Percentiles rank a stretch among this genome's conserved stretches.
phyloP scores from a whole-genome alignment of 2,329 filamentous ascomycete genomes.

The Aspergillus transmontanensis region DNA sequence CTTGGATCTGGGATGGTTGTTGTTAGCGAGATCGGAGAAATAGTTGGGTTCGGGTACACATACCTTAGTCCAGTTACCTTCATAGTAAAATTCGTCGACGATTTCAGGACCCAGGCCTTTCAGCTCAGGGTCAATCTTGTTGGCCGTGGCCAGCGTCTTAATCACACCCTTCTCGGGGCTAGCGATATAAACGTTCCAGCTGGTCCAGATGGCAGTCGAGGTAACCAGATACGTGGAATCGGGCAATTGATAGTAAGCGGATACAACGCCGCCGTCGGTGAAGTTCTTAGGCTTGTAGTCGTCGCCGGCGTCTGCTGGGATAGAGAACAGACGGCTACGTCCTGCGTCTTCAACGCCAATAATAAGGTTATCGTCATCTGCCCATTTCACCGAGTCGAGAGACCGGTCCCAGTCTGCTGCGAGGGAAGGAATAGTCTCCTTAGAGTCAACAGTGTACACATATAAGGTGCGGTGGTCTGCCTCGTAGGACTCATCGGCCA shows the following conservation, averaged over 20 bases:
- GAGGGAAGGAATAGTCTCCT: constrained; percentile 40
- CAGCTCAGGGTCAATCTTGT: constrained; percentile 42
- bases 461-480: constrained; percentile 66
- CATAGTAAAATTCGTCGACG: constrained; percentile 40
- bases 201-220: constrained; percentile 38
- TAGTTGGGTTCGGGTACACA: constrained; percentile 1
- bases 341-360: constrained; percentile 74
- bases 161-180: constrained; percentile 29
- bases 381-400: constrained; percentile 54
- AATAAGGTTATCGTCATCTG: constrained; percentile 64
- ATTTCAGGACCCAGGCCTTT: constrained; percentile 37
- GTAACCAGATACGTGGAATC: constrained; percentile 37
- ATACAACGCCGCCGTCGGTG: constrained; percentile 36
- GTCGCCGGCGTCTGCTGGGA: constrained; percentile 36
- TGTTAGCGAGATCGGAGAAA: constrained; percentile 8
- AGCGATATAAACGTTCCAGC: constrained; percentile 37
- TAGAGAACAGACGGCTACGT: constrained; percentile 46
- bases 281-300: constrained; percentile 40
- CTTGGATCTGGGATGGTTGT: constrained; percentile 33
- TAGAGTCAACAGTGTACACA: constrained; percentile 38
- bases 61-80: constrained; percentile 41
- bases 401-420: constrained; percentile 55
- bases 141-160: constrained; percentile 38
- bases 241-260: constrained; percentile 32
- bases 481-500: constrained; percentile 78